Conservation (phyloP, 1,139 yeast species). For the Saccharomyces hybrid region DNA sequence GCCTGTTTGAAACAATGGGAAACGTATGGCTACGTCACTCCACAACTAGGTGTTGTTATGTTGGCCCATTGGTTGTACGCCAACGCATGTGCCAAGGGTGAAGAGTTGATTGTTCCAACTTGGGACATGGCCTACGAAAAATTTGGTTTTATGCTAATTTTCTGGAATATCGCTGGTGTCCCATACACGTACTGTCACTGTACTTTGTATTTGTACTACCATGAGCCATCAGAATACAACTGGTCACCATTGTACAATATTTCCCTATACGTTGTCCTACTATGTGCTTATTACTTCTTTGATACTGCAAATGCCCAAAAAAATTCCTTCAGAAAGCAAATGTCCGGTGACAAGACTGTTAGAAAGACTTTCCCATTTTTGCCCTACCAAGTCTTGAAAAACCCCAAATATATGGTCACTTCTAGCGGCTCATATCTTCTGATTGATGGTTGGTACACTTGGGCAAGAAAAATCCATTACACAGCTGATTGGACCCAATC, state of each 20-base stretch:
- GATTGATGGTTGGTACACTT: conserved; percentile 89
- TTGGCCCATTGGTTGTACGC: conserved; percentile 92
- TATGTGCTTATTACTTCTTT: conserved; percentile 79
- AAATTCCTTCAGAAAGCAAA: conserved; percentile 80
- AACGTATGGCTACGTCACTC: conserved; percentile 65
- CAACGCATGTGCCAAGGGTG: conserved; percentile 96
- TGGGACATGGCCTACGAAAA: conserved; percentile 99
- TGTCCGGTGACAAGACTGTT: conserved; percentile 66
- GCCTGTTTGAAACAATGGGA: conserved; percentile 74
- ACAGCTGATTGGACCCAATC: conserved; percentile 90
- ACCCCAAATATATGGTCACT: conserved; percentile 81
- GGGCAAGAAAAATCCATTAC: conserved; percentile 90
- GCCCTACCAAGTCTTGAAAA: conserved; percentile 70
- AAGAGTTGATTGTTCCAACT: conserved; percentile 91
- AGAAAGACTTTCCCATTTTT: conserved; percentile 91
- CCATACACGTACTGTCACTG: conserved; percentile 97
- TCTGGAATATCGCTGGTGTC: conserved; percentile 99
- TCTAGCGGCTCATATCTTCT: conserved; percentile 75
- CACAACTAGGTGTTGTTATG: conserved; percentile 66
- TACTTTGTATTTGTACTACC: conserved; percentile 72
- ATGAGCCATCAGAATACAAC: conserved; percentile 71
- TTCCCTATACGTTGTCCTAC: conserved; percentile 46
- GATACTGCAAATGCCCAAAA: conserved; percentile 95
- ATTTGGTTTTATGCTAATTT: conserved; percentile 93
- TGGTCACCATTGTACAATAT: conserved; percentile 58